Conservation (phyloP, 2,329 filamentous ascomycete species). For the Alternaria incomplexa region DNA sequence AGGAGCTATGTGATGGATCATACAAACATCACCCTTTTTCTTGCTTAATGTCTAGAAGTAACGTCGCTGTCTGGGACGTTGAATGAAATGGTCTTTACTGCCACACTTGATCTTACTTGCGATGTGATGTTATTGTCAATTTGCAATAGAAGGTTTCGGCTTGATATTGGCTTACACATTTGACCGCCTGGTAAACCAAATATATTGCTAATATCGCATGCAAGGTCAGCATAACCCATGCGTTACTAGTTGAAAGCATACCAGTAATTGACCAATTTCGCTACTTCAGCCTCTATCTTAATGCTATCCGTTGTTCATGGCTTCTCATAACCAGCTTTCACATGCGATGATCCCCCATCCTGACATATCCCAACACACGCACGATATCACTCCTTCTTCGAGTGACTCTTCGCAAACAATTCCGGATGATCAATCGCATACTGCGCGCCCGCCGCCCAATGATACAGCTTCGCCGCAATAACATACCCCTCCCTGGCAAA, state of each 20-base stretch:
- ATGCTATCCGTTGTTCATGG: too few species aligned
- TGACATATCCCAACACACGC: background rate
- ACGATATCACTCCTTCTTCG: background rate
- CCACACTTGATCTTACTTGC: background rate
- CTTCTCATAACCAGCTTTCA: too few species aligned
- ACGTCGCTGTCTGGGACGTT: background rate
- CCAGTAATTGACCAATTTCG: background rate
- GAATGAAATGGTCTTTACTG: slow-evolving; percentile 3
- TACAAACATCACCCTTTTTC: slow-evolving; percentile 1
- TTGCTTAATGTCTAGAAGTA: slow-evolving; percentile 12
- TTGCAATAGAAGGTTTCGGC: background rate
- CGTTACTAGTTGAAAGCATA: background rate
- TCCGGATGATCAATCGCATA: slow-evolving; percentile 34
- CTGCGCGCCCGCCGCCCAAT: slow-evolving; percentile 36
- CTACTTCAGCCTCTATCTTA: too few species aligned
- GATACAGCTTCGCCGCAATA: slow-evolving; percentile 37
- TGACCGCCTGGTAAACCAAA: background rate
- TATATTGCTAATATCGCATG: background rate
- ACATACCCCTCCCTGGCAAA: slow-evolving; percentile 34
- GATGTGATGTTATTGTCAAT: background rate
- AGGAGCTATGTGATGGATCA: slow-evolving; percentile 5
- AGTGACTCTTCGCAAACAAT: slow-evolving; percentile 19
- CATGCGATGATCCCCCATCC: too few species aligned
- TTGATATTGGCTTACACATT: background rate
- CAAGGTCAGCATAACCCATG: background rate